Conservation (phyloP, 78 protist species). For the Dictyostelium citrinum region DNA sequence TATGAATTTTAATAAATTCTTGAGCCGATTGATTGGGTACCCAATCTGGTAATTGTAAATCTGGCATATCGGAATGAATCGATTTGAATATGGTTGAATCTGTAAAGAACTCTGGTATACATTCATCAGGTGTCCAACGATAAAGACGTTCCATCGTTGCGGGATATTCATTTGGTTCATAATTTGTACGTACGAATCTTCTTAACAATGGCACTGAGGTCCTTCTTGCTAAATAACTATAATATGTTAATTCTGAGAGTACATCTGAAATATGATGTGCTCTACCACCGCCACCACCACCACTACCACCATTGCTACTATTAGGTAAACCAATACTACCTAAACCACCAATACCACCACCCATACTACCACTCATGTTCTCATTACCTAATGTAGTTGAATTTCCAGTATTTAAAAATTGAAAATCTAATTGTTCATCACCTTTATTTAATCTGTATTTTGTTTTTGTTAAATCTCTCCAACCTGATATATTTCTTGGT, state of each 20-base stretch:
- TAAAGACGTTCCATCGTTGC: constrained; percentile 83
- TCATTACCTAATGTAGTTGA: neutral
- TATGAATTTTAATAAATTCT: constrained; percentile 87
- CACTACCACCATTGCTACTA: neutral
- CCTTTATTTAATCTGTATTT: constrained; percentile 89
- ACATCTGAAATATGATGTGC: constrained; percentile 88
- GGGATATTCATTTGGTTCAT: constrained; percentile 90
- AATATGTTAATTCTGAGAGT: constrained; percentile 86
- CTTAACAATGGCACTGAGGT: constrained; percentile 82
- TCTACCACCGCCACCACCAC: neutral
- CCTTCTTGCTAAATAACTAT: constrained; percentile 86
- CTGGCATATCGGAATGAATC: constrained; percentile 88
- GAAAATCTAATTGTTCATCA: constrained; percentile 87
- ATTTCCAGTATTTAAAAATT: constrained; percentile 31
- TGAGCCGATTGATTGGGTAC: constrained; percentile 89
- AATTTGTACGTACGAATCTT: constrained; percentile 84
- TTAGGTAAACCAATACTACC: neutral
- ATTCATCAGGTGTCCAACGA: constrained; percentile 92
- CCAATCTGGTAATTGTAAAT: constrained; percentile 81
- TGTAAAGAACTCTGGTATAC: constrained; percentile 91
- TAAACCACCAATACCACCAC: neutral
- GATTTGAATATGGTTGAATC: constrained; percentile 82
- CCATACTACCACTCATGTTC: neutral
- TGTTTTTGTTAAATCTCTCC: constrained; percentile 80
- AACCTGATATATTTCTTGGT: neutral